Evolutionary conservation across 768 basidiomycete species (phyloP).

Genomic region (Phlebiopsis gigantea): DNA sequence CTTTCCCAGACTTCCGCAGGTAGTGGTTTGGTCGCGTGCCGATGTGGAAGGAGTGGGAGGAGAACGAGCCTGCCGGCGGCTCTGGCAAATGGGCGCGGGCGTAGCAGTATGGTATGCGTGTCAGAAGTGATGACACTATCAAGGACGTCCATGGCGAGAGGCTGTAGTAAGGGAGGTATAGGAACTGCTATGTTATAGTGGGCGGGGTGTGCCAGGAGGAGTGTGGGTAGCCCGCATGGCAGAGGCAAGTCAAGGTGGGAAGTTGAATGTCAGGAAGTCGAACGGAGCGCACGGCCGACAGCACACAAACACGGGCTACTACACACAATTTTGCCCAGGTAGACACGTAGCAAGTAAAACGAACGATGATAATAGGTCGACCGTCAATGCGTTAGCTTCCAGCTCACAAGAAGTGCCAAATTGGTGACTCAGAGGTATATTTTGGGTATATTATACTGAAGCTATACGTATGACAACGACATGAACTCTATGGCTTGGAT

Average conservation of each 20-base stretch:
- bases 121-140: background rate
- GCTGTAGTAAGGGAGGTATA: background rate
- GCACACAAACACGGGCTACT: too few relatives aligned
- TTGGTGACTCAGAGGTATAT: too few relatives aligned
- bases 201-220: too few relatives aligned
- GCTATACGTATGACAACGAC: background rate
- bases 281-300: background rate
- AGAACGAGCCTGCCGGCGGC: constrained; percentile 56
- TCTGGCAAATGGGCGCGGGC: constrained; percentile 62
- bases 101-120: constrained; percentile 39
- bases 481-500: background rate
- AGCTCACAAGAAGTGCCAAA: too few relatives aligned
- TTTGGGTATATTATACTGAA: background rate
- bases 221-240: background rate
- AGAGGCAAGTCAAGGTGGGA: background rate
- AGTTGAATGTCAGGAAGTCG: background rate
- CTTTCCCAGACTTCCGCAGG: constrained; percentile 70
- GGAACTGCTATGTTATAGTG: too few relatives aligned
- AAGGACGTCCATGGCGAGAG: background rate
- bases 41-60: constrained; percentile 61
- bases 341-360: too few relatives aligned
- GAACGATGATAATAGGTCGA: too few relatives aligned
- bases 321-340: too few relatives aligned
- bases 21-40: constrained; percentile 45
- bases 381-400: too few relatives aligned